Evolutionary conservation across 1,284 basidiomycete species (phyloP).

Genomic region (Cryptococcus deneoformans): DNA sequence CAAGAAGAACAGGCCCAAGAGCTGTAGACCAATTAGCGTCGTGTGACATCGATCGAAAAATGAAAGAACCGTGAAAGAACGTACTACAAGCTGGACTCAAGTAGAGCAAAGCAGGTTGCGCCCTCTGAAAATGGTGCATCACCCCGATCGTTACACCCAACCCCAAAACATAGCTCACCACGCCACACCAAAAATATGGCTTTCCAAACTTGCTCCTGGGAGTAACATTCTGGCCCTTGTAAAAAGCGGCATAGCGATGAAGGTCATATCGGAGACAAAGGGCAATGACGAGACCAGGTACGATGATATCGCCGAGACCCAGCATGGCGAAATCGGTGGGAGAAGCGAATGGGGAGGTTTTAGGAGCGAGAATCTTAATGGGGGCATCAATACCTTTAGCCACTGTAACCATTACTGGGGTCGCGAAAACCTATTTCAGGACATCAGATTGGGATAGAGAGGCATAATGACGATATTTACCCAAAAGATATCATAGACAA

Average conservation of each 20-base stretch:
- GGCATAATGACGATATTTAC: constrained; percentile 49
- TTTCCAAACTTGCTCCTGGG: constrained; percentile 55
- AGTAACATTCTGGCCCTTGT: constrained; percentile 29
- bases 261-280: constrained; percentile 86
- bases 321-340: constrained; percentile 80
- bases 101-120: constrained; percentile 92
- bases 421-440: constrained; percentile 39
- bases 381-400: constrained; percentile 91
- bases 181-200: constrained; percentile 73
- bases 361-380: constrained; percentile 86
- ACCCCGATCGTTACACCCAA: constrained; percentile 77
- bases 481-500: constrained; percentile 78
- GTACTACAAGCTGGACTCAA: constrained; percentile 66
- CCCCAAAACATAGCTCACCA: constrained; percentile 76
- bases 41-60: background rate
- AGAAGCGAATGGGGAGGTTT: constrained; percentile 49
- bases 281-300: constrained; percentile 78
- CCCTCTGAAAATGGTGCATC: constrained; percentile 76
- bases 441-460: background rate
- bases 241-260: constrained; percentile 38
- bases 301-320: constrained; percentile 71
- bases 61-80: constrained; percentile 25
- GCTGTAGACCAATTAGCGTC: constrained; percentile 17
- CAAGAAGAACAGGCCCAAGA: constrained; percentile 45
- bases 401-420: constrained; percentile 74